Conservation (phyloP, 208 protist genomes). For the Acanthamoeba culbertsoni region DNA sequence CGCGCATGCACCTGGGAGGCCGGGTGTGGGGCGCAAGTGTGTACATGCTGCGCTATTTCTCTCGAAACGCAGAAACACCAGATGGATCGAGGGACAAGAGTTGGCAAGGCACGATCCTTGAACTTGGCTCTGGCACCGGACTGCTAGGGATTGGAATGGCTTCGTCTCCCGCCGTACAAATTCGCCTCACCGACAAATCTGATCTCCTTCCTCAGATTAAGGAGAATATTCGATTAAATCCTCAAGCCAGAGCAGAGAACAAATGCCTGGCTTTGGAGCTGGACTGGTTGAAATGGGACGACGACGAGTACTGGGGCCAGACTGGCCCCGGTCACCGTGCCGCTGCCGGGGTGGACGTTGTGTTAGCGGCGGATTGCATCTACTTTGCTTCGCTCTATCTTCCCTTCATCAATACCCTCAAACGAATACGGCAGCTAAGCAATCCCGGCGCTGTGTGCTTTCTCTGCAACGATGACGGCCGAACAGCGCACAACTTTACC, state of each 20-base stretch:
- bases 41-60: background rate
- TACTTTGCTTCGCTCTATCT: slow-evolving; percentile 9
- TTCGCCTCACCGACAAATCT: background rate
- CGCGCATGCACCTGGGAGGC: background rate
- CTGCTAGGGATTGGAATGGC: background rate
- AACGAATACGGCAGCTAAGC: background rate
- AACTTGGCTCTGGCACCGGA: background rate
- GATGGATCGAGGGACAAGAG: background rate
- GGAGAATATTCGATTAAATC: background rate
- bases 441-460: background rate
- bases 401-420: background rate
- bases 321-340: background rate
- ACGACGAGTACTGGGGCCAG: background rate
- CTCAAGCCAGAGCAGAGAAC: background rate
- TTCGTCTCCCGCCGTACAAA: background rate
- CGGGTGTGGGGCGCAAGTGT: slow-evolving; percentile 1
- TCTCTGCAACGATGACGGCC: slow-evolving; percentile 13
- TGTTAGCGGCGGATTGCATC: background rate
- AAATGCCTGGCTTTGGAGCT: background rate
- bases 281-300: background rate
- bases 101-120: background rate
- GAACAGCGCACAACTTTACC: background rate
- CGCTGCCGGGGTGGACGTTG: background rate
- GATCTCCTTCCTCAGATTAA: background rate
- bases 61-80: background rate